These are phyloP conservation scores for Lactarius psammicola DNA, from an alignment of 768 basidiomycete genomes.

Conservation along the genomic window DNA sequence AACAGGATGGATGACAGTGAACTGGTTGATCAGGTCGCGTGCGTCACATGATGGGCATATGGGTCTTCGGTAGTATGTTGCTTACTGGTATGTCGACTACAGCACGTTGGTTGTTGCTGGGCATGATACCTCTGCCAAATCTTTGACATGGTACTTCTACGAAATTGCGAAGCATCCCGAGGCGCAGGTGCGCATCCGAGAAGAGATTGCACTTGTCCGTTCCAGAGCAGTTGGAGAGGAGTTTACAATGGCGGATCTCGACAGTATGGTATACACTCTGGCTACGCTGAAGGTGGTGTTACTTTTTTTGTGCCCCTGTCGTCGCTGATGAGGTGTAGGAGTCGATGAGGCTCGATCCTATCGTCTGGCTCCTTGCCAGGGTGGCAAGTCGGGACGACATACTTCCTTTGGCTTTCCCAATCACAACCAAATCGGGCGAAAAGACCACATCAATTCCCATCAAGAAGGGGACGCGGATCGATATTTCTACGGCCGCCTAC, in stretches of 20 bases:
- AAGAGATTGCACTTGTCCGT: slow-evolving; percentile 14
- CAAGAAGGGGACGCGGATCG: slow-evolving; percentile 10
- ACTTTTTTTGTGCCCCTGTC: neutral
- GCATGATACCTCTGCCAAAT: neutral
- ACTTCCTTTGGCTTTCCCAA: slow-evolving; percentile 12
- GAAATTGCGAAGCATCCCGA: slow-evolving; percentile 8
- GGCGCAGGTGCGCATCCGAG: slow-evolving; percentile 15
- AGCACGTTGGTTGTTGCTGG: slow-evolving; percentile 6
- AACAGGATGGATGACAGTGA: neutral
- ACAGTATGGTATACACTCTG: neutral
- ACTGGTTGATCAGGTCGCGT: neutral
- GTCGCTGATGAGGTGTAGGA: neutral
- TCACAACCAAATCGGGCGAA: slow-evolving; percentile 16
- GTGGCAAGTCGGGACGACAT: slow-evolving; percentile 7
- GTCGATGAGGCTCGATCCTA: slow-evolving; percentile 4
- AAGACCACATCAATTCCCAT: slow-evolving; percentile 10
- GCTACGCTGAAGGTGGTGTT: slow-evolving; percentile 15
- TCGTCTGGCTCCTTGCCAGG: neutral
- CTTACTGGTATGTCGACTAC: neutral
- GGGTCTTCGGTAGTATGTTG: neutral
- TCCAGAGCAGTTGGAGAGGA: neutral
- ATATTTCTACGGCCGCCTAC: neutral
- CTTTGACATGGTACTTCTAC: slow-evolving; percentile 2
- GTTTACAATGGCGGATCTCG: neutral
- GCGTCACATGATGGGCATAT: neutral